phyloP scores from a whole-genome alignment of 2,329 filamentous ascomycete species.

The Trichoderma simmonsii region DNA sequence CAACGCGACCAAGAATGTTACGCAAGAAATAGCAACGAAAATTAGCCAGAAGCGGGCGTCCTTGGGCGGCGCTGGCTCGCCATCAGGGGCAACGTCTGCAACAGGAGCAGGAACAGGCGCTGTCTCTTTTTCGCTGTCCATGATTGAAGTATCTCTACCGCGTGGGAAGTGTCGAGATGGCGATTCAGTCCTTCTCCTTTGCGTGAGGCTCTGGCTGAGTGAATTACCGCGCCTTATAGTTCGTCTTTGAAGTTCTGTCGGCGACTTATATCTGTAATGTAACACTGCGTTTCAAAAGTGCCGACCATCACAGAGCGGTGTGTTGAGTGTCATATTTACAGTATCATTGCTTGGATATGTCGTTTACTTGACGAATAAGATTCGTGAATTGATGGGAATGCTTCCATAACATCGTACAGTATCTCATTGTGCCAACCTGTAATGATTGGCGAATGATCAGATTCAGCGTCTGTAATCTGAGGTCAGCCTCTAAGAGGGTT shows the following conservation, averaged over 20 bases:
- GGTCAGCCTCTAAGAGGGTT: no score
- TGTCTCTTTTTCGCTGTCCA: background rate
- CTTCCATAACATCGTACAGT: background rate
- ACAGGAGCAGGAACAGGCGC: background rate
- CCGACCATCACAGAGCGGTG: background rate
- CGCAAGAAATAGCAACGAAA: constrained; percentile 20
- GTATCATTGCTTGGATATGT: background rate
- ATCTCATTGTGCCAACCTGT: background rate
- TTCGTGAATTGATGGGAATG: background rate
- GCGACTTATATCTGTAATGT: background rate
- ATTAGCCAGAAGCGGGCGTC: constrained; percentile 17
- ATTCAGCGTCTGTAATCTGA: no score
- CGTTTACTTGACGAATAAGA: background rate
- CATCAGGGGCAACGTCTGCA: background rate
- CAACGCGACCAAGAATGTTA: constrained; percentile 39
- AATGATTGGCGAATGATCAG: background rate
- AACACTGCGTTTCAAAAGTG: background rate
- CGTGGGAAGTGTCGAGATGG: background rate
- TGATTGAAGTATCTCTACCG: background rate
- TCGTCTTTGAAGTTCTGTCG: background rate
- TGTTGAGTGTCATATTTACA: no score
- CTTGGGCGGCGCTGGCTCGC: background rate
- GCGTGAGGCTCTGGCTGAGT: background rate
- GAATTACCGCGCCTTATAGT: background rate
- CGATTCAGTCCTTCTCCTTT: background rate